Evolutionary conservation across 805 yeast species (phyloP), one percentile per base, ranked within the genome.

Genomic region (Scheffersomyces coipomensis): DNA sequence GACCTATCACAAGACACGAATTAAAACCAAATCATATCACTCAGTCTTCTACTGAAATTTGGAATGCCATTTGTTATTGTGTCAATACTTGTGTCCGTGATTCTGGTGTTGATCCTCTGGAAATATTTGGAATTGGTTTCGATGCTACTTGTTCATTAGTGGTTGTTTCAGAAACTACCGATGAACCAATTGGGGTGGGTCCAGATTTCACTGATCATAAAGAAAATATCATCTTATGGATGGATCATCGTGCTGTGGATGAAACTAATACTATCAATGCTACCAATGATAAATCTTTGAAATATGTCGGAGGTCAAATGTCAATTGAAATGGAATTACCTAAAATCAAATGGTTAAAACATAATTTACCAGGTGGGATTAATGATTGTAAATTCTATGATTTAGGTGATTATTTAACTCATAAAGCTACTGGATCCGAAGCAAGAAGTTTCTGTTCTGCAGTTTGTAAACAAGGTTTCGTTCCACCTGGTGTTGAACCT

Each of bases 271-370:
- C 70, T 40, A 89, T 93, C 60, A 91, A 91, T 63, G 78, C 83
- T 30, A 85, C 96, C 0, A 75, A 76, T 25, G 95, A 88, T 56
- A 79, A 78, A 55, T 79, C 87, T 42, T 73, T 93, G 55, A 85
- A 87, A 59, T 93, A 88, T 59, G 98, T 93, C 15, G 99, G 99
- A 43, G 98, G 98, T 15, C 83, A 82, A 53, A 91, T 93, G 97
- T 89, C 97, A 36, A 85, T 93, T 55, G 99, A 91, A 64, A 93
- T 93, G 98, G 98, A 93, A 59, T 74, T 93, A 48, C 99, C 99
- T 45, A 93, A 93, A 66, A 89, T 88, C 68, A 86, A 87, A 67
- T 93, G 99, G 99, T 75, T 93, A 56, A 91, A 91, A 60, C 83
- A 85, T 60, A 74, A 93, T 62, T 66, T 89, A 70, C 86, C 95